Evolutionary conservation across 1,139 yeast genomes (phyloP), one percentile per base, ranked within the genome.

Genomic region (Torulaspora globosa): DNA sequence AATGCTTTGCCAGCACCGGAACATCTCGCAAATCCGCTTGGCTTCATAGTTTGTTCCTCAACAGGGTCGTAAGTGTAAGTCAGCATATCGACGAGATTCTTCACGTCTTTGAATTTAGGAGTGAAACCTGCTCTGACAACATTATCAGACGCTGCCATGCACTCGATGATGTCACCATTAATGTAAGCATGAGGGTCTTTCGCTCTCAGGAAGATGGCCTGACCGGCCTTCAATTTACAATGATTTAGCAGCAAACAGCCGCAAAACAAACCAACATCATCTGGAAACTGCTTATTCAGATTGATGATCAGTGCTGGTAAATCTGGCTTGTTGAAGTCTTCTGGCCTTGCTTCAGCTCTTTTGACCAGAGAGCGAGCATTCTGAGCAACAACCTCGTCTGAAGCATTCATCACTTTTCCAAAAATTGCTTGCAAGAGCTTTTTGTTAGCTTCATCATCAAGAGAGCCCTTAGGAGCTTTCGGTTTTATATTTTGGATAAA

Each of bases 71-170:
- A 85, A 31, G 87, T 76, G 68, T 90, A 92, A 3, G 97, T 90
- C 67, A 92, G 78, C 95, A 87, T 88, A 44, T 78, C 80, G 32
- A 92, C 97, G 64, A 92, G 77, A 63, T 85, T 87, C 53, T 82
- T 71, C 47, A 92, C 97, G 67, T 94, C 98, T 71, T 90, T 92
- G 73, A 90, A 92, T 70, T 94, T 92, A 49, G 98, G 98, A 11
- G 98, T 92, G 73, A 92, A 92, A 8, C 98, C 99, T 6, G 97
- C 96, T 69, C 98, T 81, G 39, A 92, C 97, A 49, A 92, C 99
- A 62, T 92, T 92, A 67, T 92, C 99, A 33, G 95, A 84, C 10
- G 97, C 97, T 41, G 98, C 98, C 99, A 92, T 92, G 73, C 98
- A 94, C 71, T 92, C 99, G 61, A 92, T 90, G 57, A 92, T 92